Base-by-base conservation (phyloP, 2,329 filamentous ascomycete species). In the Fusarium sp. region DNA sequence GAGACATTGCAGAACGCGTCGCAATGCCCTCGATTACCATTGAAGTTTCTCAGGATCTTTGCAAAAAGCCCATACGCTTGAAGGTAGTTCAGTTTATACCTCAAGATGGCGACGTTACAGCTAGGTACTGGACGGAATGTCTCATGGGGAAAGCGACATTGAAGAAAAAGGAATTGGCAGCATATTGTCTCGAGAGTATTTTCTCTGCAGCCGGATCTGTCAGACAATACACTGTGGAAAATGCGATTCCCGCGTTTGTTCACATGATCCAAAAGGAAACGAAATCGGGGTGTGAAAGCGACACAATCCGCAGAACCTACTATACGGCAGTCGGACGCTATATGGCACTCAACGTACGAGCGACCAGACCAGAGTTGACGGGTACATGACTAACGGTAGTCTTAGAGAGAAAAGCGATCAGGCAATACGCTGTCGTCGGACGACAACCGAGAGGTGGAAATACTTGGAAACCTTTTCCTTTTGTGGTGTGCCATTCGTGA, bases 401-500 rank as follows among this genome's bases (percentile, higher is more conserved):
- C 9, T 0, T 27, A 73, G 70, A 40, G 27, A 15, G 24, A 46
- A n/a, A 32, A 52, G 1, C 43, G 13, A 24, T 16, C 3, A 4
- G 27, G 20, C 4, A 43, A 45, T 12, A 12, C 32, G 13, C 51
- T 47, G 27, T 20, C 43, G 6, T 18, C 3, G 4, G 60, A 76
- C 1, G 66, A 71, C 3, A 63, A 72, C 22, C 64, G 72, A 16
- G 78, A 83, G 38, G 75, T 77, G 29, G 57, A 69, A 2, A 78
- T 86, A 6, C 59, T 87, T n/a, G 60, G 65, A 2, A 79, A 80
- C 12, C 77, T 84, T 6, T 82, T 86, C 24, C 72, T 75, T 8
- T 69, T 87, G 2, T 85, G 84, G 82, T 84, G 86, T 67, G 82
- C 82, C 5, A 81, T 81, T 13, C 78, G 85, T 87, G 71, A 73